These are phyloP conservation scores for Excoecaria cochinchinensis DNA, from an alignment of 345 rosid genomes.

Conservation along the genomic window DNA sequence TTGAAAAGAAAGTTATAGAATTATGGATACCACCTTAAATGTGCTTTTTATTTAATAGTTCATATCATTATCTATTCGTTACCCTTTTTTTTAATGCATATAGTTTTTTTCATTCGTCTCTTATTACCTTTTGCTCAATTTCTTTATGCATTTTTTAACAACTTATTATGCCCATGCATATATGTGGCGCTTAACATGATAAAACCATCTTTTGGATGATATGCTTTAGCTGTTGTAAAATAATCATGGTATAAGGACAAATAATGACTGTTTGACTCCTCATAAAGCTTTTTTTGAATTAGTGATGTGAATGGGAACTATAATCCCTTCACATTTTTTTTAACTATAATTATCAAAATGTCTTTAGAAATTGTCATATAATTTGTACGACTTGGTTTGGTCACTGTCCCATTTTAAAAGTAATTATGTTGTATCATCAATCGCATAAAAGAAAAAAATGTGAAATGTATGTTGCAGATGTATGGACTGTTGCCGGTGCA, in stretches of 20 bases:
- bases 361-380: not conserved
- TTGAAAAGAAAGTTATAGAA: not conserved
- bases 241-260: not conserved
- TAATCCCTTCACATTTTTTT: not conserved
- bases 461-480: conserved; percentile 12
- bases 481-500: not conserved
- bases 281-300: not conserved
- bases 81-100: not conserved
- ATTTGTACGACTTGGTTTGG: not conserved
- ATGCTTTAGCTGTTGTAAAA: not conserved
- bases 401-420: not conserved
- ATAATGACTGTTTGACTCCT: not conserved
- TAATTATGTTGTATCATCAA: not conserved
- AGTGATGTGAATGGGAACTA: too few relatives aligned
- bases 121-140: not conserved
- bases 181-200: not conserved
- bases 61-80: too few relatives aligned
- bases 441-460: not conserved
- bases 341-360: not conserved
- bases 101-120: not conserved
- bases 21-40: not conserved
- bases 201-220: not conserved
- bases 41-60: not conserved
- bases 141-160: not conserved
- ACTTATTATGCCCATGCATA: not conserved